Conservation (phyloP, 768 basidiomycete species). For the Podaxis carcinomalis region DNA sequence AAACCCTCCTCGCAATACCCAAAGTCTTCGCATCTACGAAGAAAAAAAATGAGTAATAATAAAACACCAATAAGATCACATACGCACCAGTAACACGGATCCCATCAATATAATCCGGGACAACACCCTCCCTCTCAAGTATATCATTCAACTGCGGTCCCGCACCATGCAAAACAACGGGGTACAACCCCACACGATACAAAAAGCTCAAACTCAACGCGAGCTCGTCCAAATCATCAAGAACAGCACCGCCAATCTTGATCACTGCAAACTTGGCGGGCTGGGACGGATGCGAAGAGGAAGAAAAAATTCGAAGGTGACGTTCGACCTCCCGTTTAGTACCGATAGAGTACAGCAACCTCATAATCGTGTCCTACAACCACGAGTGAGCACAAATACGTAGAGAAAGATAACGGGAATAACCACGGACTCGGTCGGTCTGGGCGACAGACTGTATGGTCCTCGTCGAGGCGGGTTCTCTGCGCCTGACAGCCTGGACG, state of each 20-base stretch:
- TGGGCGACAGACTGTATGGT: slow-evolving; percentile 62
- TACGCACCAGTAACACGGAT: slow-evolving; percentile 89
- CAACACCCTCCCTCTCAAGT: slow-evolving; percentile 87
- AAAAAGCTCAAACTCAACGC: slow-evolving; percentile 95
- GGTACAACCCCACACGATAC: slow-evolving; percentile 96
- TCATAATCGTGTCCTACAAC: slow-evolving; percentile 99
- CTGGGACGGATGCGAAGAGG: slow-evolving; percentile 83
- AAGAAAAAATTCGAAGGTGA: slow-evolving; percentile 96
- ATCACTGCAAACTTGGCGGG: slow-evolving; percentile 97
- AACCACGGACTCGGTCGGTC: slow-evolving; percentile 61
- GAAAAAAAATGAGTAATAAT: background rate
- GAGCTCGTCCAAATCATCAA: slow-evolving; percentile 89
- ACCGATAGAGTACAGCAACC: slow-evolving; percentile 94
- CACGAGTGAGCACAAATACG: slow-evolving; percentile 2
- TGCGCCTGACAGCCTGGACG: slow-evolving; percentile 36
- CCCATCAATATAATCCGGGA: slow-evolving; percentile 96
- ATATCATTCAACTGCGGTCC: slow-evolving; percentile 95
- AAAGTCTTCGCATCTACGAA: slow-evolving; percentile 85
- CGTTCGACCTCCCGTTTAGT: slow-evolving; percentile 97
- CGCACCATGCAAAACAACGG: slow-evolving; percentile 93
- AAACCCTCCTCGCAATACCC: slow-evolving; percentile 90
- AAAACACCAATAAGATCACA: slow-evolving; percentile 4
- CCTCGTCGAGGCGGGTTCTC: slow-evolving; percentile 29
- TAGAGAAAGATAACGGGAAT: background rate
- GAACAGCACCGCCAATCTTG: slow-evolving; percentile 96